These are phyloP conservation scores for Rhytidhysteron rufulum DNA, from an alignment of 2,329 filamentous ascomycete genomes.

Conservation along the genomic window DNA sequence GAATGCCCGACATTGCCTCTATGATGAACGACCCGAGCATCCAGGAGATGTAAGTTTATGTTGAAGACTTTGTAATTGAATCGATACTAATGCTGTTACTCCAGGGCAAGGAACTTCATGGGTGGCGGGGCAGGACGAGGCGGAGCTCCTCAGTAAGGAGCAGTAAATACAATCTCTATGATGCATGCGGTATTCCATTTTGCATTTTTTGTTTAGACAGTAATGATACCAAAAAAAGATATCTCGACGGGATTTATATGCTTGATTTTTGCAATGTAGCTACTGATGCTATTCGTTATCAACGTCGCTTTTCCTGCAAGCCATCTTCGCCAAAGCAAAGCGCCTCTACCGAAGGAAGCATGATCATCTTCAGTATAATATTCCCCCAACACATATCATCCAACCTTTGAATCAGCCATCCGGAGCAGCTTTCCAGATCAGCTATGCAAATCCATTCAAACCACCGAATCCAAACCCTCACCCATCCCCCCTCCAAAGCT, in stretches of 20 bases:
- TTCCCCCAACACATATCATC: too few relatives aligned
- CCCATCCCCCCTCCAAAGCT: constrained; percentile 10
- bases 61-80: not conserved
- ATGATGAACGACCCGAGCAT: constrained; percentile 92
- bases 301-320: too few relatives aligned
- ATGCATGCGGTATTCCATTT: too few relatives aligned
- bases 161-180: not conserved
- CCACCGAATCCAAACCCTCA: not conserved
- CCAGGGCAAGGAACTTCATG: constrained; percentile 66
- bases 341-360: too few relatives aligned
- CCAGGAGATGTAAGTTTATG: constrained; percentile 76
- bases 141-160: not conserved
- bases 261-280: too few relatives aligned
- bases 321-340: too few relatives aligned
- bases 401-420: constrained; percentile 1
- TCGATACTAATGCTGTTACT: constrained; percentile 6
- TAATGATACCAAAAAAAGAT: constrained; percentile 25
- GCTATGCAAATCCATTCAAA: not conserved
- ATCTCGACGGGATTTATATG: constrained; percentile 5
- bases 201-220: constrained; percentile 13
- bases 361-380: too few relatives aligned
- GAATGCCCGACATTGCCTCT: constrained; percentile 80
- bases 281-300: too few relatives aligned
- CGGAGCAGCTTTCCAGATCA: not conserved
- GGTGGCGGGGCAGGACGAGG: constrained; percentile 37